These are phyloP conservation scores for Penicillium bialowiezense DNA, from an alignment of 495 filamentous ascomycete species.

Conservation along the genomic window DNA sequence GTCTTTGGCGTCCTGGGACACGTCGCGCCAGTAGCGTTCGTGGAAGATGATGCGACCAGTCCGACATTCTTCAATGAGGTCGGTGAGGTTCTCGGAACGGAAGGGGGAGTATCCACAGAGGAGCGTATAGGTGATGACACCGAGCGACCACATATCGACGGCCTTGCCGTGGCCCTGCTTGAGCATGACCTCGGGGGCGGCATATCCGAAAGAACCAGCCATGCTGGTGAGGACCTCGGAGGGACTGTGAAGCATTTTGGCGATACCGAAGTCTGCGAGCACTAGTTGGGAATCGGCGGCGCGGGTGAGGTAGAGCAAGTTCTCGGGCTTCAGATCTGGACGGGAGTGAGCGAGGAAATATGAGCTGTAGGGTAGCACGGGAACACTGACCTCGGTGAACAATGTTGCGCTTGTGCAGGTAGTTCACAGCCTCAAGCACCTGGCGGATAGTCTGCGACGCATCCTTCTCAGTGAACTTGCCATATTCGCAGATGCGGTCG, in stretches of 20 bases:
- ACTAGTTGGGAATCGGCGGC: slow-evolving; percentile 78
- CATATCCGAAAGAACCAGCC: slow-evolving; percentile 98
- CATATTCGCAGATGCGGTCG: slow-evolving; percentile 96
- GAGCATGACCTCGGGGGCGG: slow-evolving; percentile 96
- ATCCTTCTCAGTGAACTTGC: slow-evolving; percentile 99
- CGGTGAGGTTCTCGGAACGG: slow-evolving; percentile 87
- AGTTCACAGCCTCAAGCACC: slow-evolving; percentile 91
- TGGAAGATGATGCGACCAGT: slow-evolving; percentile 92
- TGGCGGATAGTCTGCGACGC: slow-evolving; percentile 95
- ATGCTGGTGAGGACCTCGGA: slow-evolving; percentile 94
- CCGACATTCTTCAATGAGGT: slow-evolving; percentile 94
- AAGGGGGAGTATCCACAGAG: slow-evolving; percentile 99
- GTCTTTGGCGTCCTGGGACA: slow-evolving; percentile 91
- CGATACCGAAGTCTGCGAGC: slow-evolving; percentile 96
- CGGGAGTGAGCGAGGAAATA: slow-evolving; percentile 2
- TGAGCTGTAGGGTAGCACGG: neutral
- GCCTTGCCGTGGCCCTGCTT: slow-evolving; percentile 97
- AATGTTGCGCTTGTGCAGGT: slow-evolving; percentile 91
- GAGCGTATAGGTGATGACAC: slow-evolving; percentile 98
- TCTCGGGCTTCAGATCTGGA: slow-evolving; percentile 95
- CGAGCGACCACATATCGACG: slow-evolving; percentile 99
- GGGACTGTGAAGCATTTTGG: slow-evolving; percentile 92
- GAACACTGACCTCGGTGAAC: slow-evolving; percentile 79
- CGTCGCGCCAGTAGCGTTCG: slow-evolving; percentile 97
- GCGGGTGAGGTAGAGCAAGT: slow-evolving; percentile 87